phyloP scores from a whole-genome alignment of 331 rosid genomes.

The Quercus lobata region DNA sequence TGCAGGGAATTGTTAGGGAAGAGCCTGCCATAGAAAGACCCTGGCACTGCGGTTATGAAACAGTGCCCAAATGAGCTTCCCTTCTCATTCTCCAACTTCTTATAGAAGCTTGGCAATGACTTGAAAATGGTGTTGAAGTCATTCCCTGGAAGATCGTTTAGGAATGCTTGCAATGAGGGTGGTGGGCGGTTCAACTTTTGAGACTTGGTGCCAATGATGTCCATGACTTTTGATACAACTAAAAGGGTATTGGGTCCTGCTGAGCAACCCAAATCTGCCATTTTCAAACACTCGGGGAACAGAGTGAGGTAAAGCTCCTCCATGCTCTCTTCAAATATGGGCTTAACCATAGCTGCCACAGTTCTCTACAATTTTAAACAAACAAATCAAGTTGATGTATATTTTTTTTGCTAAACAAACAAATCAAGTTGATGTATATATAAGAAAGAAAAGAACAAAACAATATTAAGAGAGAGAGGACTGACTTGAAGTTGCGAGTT shows the following conservation, averaged over 20 bases:
- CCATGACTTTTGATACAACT: too few relatives aligned
- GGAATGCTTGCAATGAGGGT: slow-evolving; percentile 25
- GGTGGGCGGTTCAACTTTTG: not conserved
- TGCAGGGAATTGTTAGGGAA: slow-evolving; percentile 40
- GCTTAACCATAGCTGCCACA: slow-evolving; percentile 7
- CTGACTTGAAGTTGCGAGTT: slow-evolving; percentile 34
- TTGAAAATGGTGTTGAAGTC: slow-evolving; percentile 46
- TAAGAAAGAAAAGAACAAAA: not conserved
- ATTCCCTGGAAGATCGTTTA: slow-evolving; percentile 45
- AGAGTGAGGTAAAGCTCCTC: slow-evolving; percentile 4
- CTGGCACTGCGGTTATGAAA: slow-evolving; percentile 39
- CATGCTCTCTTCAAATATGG: slow-evolving; percentile 23
- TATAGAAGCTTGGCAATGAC: slow-evolving; percentile 29
- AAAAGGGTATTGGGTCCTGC: slow-evolving; percentile 9
- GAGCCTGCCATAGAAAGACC: slow-evolving; percentile 55
- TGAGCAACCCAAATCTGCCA: slow-evolving; percentile 57
- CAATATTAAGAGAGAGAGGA: not conserved
- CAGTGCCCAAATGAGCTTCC: slow-evolving; percentile 20
- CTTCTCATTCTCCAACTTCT: slow-evolving; percentile 9
- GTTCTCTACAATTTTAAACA: too few relatives aligned
- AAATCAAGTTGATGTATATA: too few relatives aligned
- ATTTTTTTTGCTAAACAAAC: too few relatives aligned
- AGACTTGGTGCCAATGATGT: too few relatives aligned
- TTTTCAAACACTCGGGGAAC: slow-evolving; percentile 29
- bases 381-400: too few relatives aligned